phyloP scores from a whole-genome alignment of 768 basidiomycete species.

The Chalciporus piperatus region DNA sequence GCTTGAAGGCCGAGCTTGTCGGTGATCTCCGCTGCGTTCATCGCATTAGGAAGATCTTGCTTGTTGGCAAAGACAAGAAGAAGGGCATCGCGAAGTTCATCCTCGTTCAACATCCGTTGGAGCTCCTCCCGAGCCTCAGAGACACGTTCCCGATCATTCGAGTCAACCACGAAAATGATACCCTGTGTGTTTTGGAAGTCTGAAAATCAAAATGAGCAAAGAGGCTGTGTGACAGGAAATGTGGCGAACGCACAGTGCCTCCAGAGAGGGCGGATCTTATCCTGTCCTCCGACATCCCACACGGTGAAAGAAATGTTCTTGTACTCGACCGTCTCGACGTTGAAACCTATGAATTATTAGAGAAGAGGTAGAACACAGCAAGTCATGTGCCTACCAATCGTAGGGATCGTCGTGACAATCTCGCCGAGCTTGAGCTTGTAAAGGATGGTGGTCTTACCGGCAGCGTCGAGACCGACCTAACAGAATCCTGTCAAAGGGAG shows the following conservation, averaged over 20 bases:
- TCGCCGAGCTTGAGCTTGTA: conserved; percentile 99
- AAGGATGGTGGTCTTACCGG: conserved; percentile 97
- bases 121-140: conserved; percentile 98
- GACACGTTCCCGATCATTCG: conserved; percentile 99
- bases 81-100: conserved; percentile 97
- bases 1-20: conserved; percentile 99
- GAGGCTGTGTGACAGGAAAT: conserved; percentile 6
- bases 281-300: conserved; percentile 99
- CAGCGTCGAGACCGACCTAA: conserved; percentile 98
- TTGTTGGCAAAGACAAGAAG: conserved; percentile 99
- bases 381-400: conserved; percentile 75
- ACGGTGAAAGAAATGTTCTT: conserved; percentile 99
- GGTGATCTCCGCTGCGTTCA: conserved; percentile 99
- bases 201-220: conserved; percentile 33
- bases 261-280: conserved; percentile 99
- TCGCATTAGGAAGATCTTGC: conserved; percentile 99
- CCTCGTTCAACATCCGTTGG: conserved; percentile 99
- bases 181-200: conserved; percentile 99
- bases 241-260: conserved; percentile 84
- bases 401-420: conserved; percentile 99
- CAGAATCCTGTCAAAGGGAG: conserved; percentile 7
- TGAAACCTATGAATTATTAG: conserved; percentile 73
- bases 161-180: conserved; percentile 99
- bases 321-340: conserved; percentile 99
- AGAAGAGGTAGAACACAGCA: neutral